A percentile compares a stretch with the other conserved stretches of the same genome.
Conservation (phyloP, 805 yeast species). For the Saccharomycopsis amapae region DNA sequence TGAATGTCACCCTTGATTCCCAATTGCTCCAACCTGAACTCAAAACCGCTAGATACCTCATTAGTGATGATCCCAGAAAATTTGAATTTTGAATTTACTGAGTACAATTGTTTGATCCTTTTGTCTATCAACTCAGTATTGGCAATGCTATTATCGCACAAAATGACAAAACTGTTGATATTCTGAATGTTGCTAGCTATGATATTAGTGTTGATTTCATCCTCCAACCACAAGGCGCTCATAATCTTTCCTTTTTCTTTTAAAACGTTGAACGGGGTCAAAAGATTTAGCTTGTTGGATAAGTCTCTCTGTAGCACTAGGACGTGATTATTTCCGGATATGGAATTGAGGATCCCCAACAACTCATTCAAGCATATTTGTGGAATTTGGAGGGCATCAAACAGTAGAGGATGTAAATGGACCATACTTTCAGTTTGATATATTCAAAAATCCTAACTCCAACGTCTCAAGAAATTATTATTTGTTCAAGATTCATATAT, state of each 20-base stretch:
- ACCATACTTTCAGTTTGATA: too few species aligned
- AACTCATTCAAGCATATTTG: constrained; percentile 11
- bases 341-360: constrained; percentile 1
- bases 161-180: constrained; percentile 23
- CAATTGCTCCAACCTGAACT: constrained; percentile 29
- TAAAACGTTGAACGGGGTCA: constrained; percentile 49
- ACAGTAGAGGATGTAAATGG: constrained; percentile 12
- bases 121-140: constrained; percentile 21
- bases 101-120: constrained; percentile 22
- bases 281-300: constrained; percentile 42
- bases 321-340: constrained; percentile 11
- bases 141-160: constrained; percentile 24
- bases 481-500: too few species aligned
- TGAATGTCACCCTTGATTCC: constrained; percentile 20
- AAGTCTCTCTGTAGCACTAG: constrained; percentile 34
- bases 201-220: constrained; percentile 13
- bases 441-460: too few species aligned
- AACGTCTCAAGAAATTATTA: too few species aligned
- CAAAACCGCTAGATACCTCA: constrained; percentile 31
- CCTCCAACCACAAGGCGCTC: constrained; percentile 41
- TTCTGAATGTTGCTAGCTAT: constrained; percentile 8
- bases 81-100: constrained; percentile 19
- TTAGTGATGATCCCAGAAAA: constrained; percentile 29
- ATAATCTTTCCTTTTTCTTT: constrained; percentile 44
- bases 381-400: constrained; percentile 10